phyloP scores from a whole-genome alignment of 805 yeast species.

The Cyberlindnera sargentensis region DNA sequence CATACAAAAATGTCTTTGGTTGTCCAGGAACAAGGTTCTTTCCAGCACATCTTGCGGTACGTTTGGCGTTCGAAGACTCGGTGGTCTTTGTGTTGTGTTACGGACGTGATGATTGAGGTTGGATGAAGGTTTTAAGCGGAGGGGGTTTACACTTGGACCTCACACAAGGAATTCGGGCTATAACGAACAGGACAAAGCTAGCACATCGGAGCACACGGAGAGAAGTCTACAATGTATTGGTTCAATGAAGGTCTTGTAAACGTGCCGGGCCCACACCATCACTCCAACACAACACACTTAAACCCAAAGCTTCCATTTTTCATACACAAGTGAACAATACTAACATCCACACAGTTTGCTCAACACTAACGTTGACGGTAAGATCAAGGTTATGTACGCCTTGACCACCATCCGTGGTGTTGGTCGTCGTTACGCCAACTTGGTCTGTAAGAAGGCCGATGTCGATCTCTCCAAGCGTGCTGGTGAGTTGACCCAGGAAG shows the following conservation, averaged over 20 bases:
- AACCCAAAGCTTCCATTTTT: too few relatives aligned
- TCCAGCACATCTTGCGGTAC: constrained; percentile 99
- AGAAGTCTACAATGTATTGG: too few relatives aligned
- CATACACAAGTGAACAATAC: constrained; percentile 13
- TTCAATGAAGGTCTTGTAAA: too few relatives aligned
- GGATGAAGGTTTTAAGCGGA: too few relatives aligned
- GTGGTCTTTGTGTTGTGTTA: neutral
- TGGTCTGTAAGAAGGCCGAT: constrained; percentile 99
- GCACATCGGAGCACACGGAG: too few relatives aligned
- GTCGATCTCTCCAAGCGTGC: constrained; percentile 98
- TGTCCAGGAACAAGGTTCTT: constrained; percentile 98
- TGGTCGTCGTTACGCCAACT: constrained; percentile 99
- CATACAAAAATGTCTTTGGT: constrained; percentile 73
- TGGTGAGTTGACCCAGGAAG: constrained; percentile 99
- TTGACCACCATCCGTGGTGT: constrained; percentile 99
- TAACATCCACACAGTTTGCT: constrained; percentile 68
- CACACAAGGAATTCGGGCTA: too few relatives aligned
- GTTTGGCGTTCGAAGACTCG: constrained; percentile 27
- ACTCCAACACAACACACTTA: too few relatives aligned
- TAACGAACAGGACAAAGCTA: too few relatives aligned
- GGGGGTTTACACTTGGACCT: too few relatives aligned
- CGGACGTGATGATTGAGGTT: too few relatives aligned
- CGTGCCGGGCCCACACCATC: too few relatives aligned
- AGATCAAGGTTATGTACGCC: constrained; percentile 99
- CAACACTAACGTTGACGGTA: constrained; percentile 99